These are phyloP conservation scores for Aspergillus ibericus DNA, from an alignment of 2,329 filamentous ascomycete genomes.

Conservation along the genomic window DNA sequence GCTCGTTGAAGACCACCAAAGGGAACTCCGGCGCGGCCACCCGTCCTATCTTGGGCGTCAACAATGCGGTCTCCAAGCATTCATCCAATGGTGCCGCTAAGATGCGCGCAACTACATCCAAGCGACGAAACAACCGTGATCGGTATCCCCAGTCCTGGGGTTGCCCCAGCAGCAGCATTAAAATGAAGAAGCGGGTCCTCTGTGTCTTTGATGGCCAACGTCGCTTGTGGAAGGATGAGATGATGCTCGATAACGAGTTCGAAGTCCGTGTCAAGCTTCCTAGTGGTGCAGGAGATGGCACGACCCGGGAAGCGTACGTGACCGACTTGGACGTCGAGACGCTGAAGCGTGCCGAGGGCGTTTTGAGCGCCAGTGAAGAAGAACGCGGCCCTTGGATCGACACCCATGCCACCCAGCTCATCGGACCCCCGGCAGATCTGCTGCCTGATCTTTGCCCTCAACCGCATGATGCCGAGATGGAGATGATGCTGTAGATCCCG, in stretches of 20 bases:
- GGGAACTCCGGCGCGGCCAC: constrained; percentile 51
- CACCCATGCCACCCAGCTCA: constrained; percentile 29
- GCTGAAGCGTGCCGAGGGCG: constrained; percentile 79
- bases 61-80: constrained; percentile 45
- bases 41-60: constrained; percentile 53
- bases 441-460: constrained; percentile 29
- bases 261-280: constrained; percentile 84
- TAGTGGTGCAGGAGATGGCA: constrained; percentile 76
- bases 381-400: constrained; percentile 81
- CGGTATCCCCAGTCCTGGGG: constrained; percentile 95
- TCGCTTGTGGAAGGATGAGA: constrained; percentile 93
- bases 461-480: constrained; percentile 31
- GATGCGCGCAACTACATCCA: constrained; percentile 61
- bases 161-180: constrained; percentile 89
- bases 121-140: constrained; percentile 84
- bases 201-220: constrained; percentile 87
- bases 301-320: constrained; percentile 77
- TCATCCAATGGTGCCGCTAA: constrained; percentile 56
- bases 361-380: constrained; percentile 75
- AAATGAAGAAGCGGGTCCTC: constrained; percentile 95
- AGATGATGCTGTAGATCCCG: constrained; percentile 31
- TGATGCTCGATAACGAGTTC: constrained; percentile 95
- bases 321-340: constrained; percentile 94
- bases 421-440: constrained; percentile 35
- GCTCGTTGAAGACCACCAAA: constrained; percentile 51